Base-by-base conservation (phyloP, 176 grass and related monocot genomes). In the Rhynchospora breviuscula region DNA sequence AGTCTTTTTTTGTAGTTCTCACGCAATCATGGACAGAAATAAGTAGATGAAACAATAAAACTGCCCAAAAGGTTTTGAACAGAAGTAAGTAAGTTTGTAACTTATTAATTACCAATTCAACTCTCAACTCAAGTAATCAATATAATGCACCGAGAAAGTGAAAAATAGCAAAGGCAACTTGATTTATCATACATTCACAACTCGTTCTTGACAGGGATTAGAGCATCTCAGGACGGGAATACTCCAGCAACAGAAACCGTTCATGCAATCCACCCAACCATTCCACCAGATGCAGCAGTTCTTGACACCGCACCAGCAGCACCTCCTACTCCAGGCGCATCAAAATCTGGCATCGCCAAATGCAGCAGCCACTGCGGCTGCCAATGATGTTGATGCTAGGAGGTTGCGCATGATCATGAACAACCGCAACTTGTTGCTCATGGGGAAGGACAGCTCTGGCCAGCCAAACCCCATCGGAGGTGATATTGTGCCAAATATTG, bases 261-360 rank as follows among this genome's bases (percentile, higher is more conserved):
- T 86, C 85, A 90, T 89, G 81, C 91, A 92, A 82, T 84, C 85
- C 29, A 79, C 90, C 35, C 94, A 97, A 83, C 83, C 90, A 49
- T 66, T 94, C 59, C 90, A 93, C 64, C 90, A 94, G 63, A 89
- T 97, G 78, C 94, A 97, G 64, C 94, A 97, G 64, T 94, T 92
- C 85, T 87, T 97, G 15, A 92, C 84, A 81, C 88, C 80, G 12
- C 91, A 92, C 31, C 94, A 97, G 83, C 94, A 97, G 29, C 88
- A 90, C 51, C 57, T 94, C 57, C 86, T 97, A 67, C 85, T 97
- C 83, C 94, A 92, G 84, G 91, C 94, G 47, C 94, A 97, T 17
- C 89, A 97, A 79, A 97, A 92, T 59, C 81, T 88, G 59, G 19
- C 87, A 22, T 63, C 89, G 61, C 85, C 90, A 62, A 52, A 84